These are phyloP conservation scores for Microdochium nivale DNA, from an alignment of 2,329 filamentous ascomycete genomes.

Conservation along the genomic window DNA sequence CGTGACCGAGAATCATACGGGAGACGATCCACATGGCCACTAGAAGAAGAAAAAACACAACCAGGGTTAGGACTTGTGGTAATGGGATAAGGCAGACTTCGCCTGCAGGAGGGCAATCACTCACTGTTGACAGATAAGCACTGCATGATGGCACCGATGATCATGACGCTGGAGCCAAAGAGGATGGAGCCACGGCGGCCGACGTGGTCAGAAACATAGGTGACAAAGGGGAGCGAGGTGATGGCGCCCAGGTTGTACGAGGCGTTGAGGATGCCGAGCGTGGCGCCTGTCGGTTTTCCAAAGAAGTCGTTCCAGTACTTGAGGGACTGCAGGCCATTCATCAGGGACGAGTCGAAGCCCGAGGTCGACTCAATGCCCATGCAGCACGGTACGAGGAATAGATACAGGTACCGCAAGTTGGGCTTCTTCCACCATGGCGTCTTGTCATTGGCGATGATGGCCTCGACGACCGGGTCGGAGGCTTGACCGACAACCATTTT, in stretches of 20 bases:
- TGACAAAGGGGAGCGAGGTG: conserved; percentile 24
- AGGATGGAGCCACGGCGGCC: conserved; percentile 32
- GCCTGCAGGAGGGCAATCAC: too few relatives aligned
- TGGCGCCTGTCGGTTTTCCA: conserved; percentile 17
- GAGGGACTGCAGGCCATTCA: background rate
- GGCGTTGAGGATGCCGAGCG: conserved; percentile 46
- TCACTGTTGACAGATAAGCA: conserved; percentile 35
- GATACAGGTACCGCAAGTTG: background rate
- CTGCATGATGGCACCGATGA: conserved; percentile 43
- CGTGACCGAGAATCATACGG: conserved; percentile 50
- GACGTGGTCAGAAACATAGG: conserved; percentile 31
- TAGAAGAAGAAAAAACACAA: background rate
- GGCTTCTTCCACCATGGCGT: background rate
- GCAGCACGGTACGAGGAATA: background rate
- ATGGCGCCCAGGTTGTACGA: conserved; percentile 53
- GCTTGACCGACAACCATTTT: background rate
- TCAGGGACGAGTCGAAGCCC: conserved; percentile 25
- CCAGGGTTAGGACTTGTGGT: too few relatives aligned
- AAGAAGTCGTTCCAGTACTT: background rate
- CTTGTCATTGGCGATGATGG: background rate
- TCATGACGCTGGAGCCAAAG: conserved; percentile 31
- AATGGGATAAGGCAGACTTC: too few relatives aligned
- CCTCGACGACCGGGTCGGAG: background rate
- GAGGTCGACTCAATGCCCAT: conserved; percentile 14
- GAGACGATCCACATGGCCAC: conserved; percentile 49